Conservation (phyloP, 805 yeast species). For the Brettanomyces bruxellensis region DNA sequence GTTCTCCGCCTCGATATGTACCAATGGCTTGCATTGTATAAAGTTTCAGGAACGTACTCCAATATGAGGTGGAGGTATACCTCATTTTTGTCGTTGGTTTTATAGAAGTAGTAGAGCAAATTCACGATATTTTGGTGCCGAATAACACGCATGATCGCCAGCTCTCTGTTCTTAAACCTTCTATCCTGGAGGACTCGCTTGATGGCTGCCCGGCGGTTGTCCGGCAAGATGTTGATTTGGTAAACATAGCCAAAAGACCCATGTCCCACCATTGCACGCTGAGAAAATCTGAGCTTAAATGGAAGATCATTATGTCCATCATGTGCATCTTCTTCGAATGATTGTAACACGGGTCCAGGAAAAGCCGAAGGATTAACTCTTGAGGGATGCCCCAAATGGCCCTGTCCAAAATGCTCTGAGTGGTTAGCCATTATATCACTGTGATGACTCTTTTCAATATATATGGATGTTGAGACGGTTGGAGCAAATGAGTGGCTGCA, state of each 20-base stretch:
- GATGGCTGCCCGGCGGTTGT: slow-evolving; percentile 79
- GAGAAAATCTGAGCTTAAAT: slow-evolving; percentile 62
- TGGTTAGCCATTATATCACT: too few species aligned
- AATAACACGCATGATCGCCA: slow-evolving; percentile 88
- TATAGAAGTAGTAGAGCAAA: slow-evolving; percentile 78
- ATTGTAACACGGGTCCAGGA: slow-evolving; percentile 5
- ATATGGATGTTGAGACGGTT: too few species aligned
- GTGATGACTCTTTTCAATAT: too few species aligned
- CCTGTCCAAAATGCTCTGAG: too few species aligned
- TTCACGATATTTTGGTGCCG: slow-evolving; percentile 84
- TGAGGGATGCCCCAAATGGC: not conserved
- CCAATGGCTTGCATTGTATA: slow-evolving; percentile 83
- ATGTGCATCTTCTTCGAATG: slow-evolving; percentile 54
- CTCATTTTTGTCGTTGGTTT: slow-evolving; percentile 55
- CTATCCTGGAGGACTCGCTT: slow-evolving; percentile 95
- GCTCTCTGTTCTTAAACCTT: slow-evolving; percentile 87
- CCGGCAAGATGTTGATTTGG: slow-evolving; percentile 68
- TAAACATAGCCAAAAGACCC: slow-evolving; percentile 99
- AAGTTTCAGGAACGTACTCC: slow-evolving; percentile 93
- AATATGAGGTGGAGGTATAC: slow-evolving; percentile 81
- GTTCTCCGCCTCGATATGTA: slow-evolving; percentile 62
- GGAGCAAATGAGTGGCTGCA: too few species aligned
- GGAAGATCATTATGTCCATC: slow-evolving; percentile 64
- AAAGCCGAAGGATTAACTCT: not conserved
- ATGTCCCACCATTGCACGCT: slow-evolving; percentile 89